phyloP scores from a whole-genome alignment of 2,329 filamentous ascomycete genomes.

The Trichoderma cornu-damae region DNA sequence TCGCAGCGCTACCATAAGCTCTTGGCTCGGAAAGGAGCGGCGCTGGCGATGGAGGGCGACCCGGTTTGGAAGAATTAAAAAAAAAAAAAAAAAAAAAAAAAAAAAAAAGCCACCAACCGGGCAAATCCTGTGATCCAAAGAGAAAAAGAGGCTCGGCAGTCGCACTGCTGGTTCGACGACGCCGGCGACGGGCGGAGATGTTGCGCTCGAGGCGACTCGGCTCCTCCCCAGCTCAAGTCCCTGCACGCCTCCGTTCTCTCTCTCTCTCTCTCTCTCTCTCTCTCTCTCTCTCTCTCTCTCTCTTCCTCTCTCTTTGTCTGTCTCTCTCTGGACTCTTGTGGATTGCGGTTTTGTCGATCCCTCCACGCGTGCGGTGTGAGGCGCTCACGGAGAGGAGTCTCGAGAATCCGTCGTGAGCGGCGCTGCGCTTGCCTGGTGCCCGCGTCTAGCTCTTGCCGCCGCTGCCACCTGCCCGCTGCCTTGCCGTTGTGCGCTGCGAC shows the following conservation, averaged over 20 bases:
- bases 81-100: too few species aligned
- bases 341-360: constrained; percentile 4
- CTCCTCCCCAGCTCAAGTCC: background rate
- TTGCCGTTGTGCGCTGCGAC: background rate
- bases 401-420: background rate
- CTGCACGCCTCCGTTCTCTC: too few species aligned
- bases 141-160: too few species aligned
- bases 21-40: background rate
- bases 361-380: background rate
- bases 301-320: too few species aligned
- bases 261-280: too few species aligned
- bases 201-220: background rate
- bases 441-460: constrained; percentile 13
- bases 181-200: background rate
- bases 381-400: background rate
- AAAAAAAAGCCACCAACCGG: constrained; percentile 17
- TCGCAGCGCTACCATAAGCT: background rate
- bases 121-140: too few species aligned
- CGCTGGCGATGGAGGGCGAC: too few species aligned
- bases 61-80: too few species aligned
- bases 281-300: too few species aligned
- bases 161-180: background rate
- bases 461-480: background rate
- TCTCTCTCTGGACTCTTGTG: background rate
- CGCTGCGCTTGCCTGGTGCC: constrained; percentile 8